These are phyloP conservation scores for Penicillium hordei DNA, from an alignment of 2,329 filamentous ascomycete genomes.

Conservation along the genomic window DNA sequence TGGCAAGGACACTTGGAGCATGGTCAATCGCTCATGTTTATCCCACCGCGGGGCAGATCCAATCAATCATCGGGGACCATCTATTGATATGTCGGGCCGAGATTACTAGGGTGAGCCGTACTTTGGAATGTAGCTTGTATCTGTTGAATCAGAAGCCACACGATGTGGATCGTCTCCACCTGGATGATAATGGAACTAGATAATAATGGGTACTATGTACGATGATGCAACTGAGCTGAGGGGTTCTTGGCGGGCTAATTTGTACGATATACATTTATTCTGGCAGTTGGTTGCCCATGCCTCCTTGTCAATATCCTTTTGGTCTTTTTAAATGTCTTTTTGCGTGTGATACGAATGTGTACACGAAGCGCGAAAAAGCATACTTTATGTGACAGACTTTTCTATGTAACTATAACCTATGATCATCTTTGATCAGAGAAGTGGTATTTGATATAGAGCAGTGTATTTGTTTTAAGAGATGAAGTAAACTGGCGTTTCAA, in stretches of 20 bases:
- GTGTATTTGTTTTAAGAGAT: no score
- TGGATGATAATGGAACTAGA: conserved; percentile 1
- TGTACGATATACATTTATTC: background rate
- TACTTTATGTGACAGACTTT: no score
- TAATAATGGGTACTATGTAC: background rate
- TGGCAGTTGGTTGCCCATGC: no score
- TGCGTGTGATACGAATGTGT: no score
- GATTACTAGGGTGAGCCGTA: background rate
- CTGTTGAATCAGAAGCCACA: conserved; percentile 13
- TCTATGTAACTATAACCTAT: no score
- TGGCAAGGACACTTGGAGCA: conserved; percentile 5
- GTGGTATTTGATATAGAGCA: no score
- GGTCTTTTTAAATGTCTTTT: no score
- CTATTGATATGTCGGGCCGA: conserved; percentile 9
- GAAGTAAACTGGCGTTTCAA: no score
- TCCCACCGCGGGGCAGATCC: conserved; percentile 25
- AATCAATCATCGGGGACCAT: conserved; percentile 19
- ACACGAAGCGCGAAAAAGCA: no score
- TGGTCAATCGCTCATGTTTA: conserved; percentile 14
- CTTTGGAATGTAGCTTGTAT: conserved; percentile 8
- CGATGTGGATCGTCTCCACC: conserved; percentile 28
- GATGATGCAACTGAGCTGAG: conserved; percentile 11
- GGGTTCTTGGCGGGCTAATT: background rate
- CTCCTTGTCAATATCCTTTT: no score
- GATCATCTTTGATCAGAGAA: no score